These are phyloP conservation scores for Suillus cothurnatus DNA, from an alignment of 768 basidiomycete species.

Conservation along the genomic window DNA sequence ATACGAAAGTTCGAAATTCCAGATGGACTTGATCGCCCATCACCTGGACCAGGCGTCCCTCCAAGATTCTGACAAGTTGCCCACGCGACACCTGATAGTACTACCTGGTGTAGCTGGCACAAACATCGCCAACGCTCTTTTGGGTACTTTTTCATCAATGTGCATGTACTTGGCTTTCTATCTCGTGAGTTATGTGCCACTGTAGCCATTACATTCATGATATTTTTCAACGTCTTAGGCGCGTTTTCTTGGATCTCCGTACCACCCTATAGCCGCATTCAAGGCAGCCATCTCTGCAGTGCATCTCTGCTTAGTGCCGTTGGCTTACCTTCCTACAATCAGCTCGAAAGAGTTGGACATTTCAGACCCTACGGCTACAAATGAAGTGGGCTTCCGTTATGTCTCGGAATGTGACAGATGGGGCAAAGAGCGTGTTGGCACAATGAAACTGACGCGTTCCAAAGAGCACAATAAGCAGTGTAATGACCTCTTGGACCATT, in stretches of 20 bases:
- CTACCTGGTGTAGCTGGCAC: conserved; percentile 75
- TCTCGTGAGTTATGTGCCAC: conserved; percentile 47
- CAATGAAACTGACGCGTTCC: conserved; percentile 53
- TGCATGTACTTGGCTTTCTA: conserved; percentile 62
- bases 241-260: conserved; percentile 64
- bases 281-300: conserved; percentile 70
- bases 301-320: conserved; percentile 64
- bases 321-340: conserved; percentile 47
- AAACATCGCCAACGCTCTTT: conserved; percentile 53
- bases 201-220: conserved; percentile 8
- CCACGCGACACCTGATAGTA: conserved; percentile 54
- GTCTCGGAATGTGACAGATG: conserved; percentile 57
- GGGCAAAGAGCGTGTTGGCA: conserved; percentile 56
- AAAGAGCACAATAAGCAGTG: conserved; percentile 49
- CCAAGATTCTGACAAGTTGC: conserved; percentile 19
- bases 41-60: conserved; percentile 52
- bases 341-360: conserved; percentile 12
- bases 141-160: conserved; percentile 45
- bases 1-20: conserved; percentile 76
- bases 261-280: conserved; percentile 63
- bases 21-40: conserved; percentile 67
- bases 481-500: conserved; percentile 50
- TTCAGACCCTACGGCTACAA: conserved; percentile 18
- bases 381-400: conserved; percentile 41
- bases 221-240: conserved; percentile 44